Base-by-base conservation (phyloP, 1,284 basidiomycete species). In the Salmacisia buchloeana region DNA sequence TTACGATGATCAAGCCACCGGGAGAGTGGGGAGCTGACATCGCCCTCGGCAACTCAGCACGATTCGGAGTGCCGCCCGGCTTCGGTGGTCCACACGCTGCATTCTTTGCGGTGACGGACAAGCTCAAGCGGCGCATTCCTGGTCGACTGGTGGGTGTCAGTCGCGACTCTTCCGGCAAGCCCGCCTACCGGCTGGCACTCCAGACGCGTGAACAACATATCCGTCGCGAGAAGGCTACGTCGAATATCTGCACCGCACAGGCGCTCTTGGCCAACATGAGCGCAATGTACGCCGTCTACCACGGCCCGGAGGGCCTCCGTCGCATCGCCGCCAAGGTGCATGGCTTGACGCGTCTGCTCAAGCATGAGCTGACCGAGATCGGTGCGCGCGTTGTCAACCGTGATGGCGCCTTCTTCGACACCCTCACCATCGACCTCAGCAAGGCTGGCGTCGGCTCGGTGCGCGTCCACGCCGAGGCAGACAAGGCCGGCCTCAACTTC, bases 21-120 rank as follows among this genome's bases (percentile, higher is more conserved):
- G 94, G 94, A 63, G 94, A 97, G 83, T 97, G 94, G 92, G 94
- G 94, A 58, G 94, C 93, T 36, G 94, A 98, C 81, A 88, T 98
- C 69, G 94, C 93, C 2, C 84, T 94, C 60, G 94, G 94, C 45
- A 97, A 94, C 80, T 91, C 92, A 38, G 94, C 90, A 49, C 87
- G 94, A 45, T 98, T 98, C 76, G 94, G 94, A 63, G 82, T 81
- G 3, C 80, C 80, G n/a, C 77, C 81, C 33, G 81, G 81, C 31
- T 80, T 76, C 65, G 81, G 81, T 56, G 81, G 81, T 25, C 81
- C 81, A 6, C 81, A 82, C 64, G 93, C 89, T 18, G 93, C 91
- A 7, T 98, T 98, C 86, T 98, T 98, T 79, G 90, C 94, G 6
- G 91, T 91, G 67, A 89, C 88, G 27, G 92, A 98, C 67, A 88